phyloP scores from a whole-genome alignment of 1,139 yeast species.

The Taphrina pruni region DNA sequence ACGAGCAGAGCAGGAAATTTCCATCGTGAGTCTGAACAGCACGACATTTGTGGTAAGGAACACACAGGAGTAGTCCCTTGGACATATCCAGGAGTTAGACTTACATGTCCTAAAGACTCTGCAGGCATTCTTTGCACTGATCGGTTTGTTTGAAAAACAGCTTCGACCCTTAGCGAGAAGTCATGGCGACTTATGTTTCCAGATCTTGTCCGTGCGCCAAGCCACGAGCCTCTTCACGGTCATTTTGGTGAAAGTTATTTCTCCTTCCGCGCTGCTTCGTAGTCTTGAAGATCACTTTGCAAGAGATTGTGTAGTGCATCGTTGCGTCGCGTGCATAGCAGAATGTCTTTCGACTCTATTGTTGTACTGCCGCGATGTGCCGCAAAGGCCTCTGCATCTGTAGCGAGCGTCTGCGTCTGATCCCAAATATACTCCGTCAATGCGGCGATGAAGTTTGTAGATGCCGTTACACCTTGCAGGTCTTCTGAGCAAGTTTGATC shows the following conservation, averaged over 20 bases:
- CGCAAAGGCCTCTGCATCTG: slow-evolving; percentile 31
- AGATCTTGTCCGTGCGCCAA: neutral
- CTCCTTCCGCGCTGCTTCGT: slow-evolving; percentile 4
- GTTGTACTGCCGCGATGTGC: slow-evolving; percentile 20
- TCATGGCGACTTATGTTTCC: neutral
- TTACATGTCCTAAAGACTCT: neutral
- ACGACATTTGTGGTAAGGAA: too few relatives aligned
- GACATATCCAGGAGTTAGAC: too few relatives aligned
- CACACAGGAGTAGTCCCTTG: too few relatives aligned
- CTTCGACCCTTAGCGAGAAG: neutral
- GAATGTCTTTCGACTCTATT: slow-evolving; percentile 24
- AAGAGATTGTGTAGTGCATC: slow-evolving; percentile 10
- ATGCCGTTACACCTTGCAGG: slow-evolving; percentile 28
- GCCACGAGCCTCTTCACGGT: neutral
- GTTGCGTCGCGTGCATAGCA: slow-evolving; percentile 33
- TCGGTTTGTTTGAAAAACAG: neutral
- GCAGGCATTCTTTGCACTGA: neutral
- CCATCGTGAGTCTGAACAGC: too few relatives aligned
- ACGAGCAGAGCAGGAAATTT: too few relatives aligned
- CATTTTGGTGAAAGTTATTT: neutral
- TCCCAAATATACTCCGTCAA: slow-evolving; percentile 36
- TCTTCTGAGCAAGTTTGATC: slow-evolving; percentile 30
- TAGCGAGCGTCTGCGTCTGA: slow-evolving; percentile 23
- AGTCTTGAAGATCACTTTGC: slow-evolving; percentile 13
- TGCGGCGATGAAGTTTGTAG: slow-evolving; percentile 35